A percentile compares a stretch with the other conserved stretches of the same genome.
Conservation (phyloP, 352 stramenopile species). For the Elongisporangium senticosum region DNA sequence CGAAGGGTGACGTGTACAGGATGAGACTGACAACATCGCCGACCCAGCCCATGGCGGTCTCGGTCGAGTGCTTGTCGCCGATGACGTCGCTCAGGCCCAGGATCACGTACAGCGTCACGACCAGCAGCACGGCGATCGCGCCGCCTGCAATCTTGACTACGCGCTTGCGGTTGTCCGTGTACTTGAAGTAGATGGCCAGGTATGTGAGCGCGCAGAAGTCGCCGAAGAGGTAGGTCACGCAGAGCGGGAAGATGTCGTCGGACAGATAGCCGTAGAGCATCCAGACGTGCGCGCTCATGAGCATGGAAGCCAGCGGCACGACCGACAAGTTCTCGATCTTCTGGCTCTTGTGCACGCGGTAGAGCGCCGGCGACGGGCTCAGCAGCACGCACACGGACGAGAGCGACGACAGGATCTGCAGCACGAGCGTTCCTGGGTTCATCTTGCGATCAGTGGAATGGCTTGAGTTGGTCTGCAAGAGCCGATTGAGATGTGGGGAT, state of each 20-base stretch:
- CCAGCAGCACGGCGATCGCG: constrained; percentile 12
- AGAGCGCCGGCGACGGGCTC: constrained; percentile 28
- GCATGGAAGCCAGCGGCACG: constrained; percentile 31
- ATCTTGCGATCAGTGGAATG: background rate
- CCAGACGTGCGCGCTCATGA: constrained; percentile 36
- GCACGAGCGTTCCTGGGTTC: background rate
- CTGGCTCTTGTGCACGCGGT: constrained; percentile 31
- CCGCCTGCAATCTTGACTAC: constrained; percentile 23
- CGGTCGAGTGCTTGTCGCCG: constrained; percentile 9
- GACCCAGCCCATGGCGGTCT: constrained; percentile 29
- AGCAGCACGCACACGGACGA: constrained; percentile 31
- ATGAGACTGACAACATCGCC: constrained; percentile 34
- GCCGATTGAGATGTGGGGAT: background rate
- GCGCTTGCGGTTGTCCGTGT: constrained; percentile 31
- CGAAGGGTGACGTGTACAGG: constrained; percentile 56
- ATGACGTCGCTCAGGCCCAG: constrained; percentile 14
- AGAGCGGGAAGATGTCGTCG: constrained; percentile 40
- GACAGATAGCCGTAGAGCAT: constrained; percentile 44
- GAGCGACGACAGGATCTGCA: constrained; percentile 20
- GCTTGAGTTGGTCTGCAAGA: background rate
- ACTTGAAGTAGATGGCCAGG: constrained; percentile 47
- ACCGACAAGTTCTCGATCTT: constrained; percentile 27
- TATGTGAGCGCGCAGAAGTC: constrained; percentile 32
- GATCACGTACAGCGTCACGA: constrained; percentile 33
- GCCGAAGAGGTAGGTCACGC: constrained; percentile 42